These are phyloP conservation scores for Tetrahymena elliotti DNA, from an alignment of 73 alveolate species.

Conservation along the genomic window DNA sequence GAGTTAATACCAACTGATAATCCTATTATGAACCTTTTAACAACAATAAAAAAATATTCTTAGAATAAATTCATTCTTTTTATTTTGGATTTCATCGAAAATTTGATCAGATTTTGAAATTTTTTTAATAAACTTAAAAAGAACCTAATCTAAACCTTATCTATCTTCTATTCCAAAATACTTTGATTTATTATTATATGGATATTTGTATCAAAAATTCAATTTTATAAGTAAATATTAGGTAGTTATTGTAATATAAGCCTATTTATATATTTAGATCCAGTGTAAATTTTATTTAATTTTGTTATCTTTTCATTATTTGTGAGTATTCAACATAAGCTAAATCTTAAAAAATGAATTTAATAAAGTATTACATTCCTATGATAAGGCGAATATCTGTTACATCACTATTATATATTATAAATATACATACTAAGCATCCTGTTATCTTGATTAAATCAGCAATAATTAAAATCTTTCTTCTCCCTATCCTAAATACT, in stretches of 20 bases:
- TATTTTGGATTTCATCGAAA: not conserved
- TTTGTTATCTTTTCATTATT: no score
- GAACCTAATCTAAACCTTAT: not conserved
- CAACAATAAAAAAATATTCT: not conserved
- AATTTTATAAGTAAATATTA: no score
- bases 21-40: not conserved
- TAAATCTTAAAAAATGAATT: not conserved
- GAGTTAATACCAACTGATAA: not conserved
- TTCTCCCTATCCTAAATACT: not conserved
- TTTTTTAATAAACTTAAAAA: not conserved
- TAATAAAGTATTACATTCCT: not conserved
- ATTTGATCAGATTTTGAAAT: not conserved
- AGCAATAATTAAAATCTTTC: not conserved
- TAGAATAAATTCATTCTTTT: not conserved
- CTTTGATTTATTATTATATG: not conserved
- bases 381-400: not conserved
- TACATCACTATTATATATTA: not conserved
- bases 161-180: not conserved
- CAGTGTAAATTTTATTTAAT: not conserved
- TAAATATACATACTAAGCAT: not conserved
- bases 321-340: not conserved
- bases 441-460: not conserved
- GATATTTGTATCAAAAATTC: no score
- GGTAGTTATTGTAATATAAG: not conserved
- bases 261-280: not conserved